Evolutionary conservation across 306 rosid species (phyloP).

Genomic region (Begonia loranthoides): DNA sequence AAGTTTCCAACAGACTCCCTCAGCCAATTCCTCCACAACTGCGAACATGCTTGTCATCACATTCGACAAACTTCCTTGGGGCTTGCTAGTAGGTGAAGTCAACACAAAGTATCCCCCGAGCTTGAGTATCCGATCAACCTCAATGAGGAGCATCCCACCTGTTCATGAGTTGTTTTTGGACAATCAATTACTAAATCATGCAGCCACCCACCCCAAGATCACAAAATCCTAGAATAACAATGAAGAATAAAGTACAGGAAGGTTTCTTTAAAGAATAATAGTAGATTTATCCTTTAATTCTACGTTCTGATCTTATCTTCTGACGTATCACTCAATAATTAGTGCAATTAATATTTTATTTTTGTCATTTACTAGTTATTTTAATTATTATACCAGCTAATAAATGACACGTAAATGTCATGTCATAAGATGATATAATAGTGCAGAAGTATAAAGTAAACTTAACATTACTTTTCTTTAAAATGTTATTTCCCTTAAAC

Average conservation of each 20-base stretch:
- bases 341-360: no score
- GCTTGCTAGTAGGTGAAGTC: conserved; percentile 54
- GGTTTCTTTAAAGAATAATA: no score
- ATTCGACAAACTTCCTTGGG: conserved; percentile 38
- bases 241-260: background rate
- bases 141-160: conserved; percentile 66
- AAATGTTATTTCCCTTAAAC: no score
- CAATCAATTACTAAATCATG: background rate
- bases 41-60: conserved; percentile 31
- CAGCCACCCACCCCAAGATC: background rate
- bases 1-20: conserved; percentile 69
- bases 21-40: conserved; percentile 50
- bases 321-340: no score
- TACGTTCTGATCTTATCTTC: background rate
- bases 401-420: no score
- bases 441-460: no score
- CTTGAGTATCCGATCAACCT: conserved; percentile 73
- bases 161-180: background rate
- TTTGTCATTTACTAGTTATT: no score
- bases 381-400: no score
- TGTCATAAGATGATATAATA: no score
- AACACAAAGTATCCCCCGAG: conserved; percentile 89
- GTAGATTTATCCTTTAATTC: no score
- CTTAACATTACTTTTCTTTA: no score
- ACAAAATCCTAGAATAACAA: no score